phyloP scores from a whole-genome alignment of 768 basidiomycete genomes.

The Auriculariales sp. region DNA sequence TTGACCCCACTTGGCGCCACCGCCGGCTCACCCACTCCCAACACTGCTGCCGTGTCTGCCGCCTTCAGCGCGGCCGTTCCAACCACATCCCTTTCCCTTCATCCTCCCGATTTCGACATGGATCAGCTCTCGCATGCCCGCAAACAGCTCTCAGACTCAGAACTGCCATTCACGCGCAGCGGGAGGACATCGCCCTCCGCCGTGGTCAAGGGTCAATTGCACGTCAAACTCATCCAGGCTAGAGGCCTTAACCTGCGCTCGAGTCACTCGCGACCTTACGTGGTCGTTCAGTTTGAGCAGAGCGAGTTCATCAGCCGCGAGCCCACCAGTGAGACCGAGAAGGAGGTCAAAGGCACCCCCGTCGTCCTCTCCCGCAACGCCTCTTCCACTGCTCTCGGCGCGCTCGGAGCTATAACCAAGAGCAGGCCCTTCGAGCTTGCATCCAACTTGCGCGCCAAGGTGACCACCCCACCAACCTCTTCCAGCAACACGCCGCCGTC shows the following conservation, averaged over 20 bases:
- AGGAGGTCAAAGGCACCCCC: slow-evolving; percentile 75
- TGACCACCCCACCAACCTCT: slow-evolving; percentile 7
- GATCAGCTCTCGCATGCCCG: slow-evolving; percentile 38
- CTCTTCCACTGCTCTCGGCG: slow-evolving; percentile 49
- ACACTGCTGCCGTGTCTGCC: slow-evolving; percentile 19
- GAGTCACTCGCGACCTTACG: slow-evolving; percentile 62
- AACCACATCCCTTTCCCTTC: slow-evolving; percentile 55
- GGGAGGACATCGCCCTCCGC: slow-evolving; percentile 15
- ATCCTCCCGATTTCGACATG: slow-evolving; percentile 79
- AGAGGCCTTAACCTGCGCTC: slow-evolving; percentile 65
- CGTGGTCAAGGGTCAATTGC: slow-evolving; percentile 60
- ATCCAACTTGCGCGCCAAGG: slow-evolving; percentile 17
- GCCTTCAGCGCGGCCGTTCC: slow-evolving; percentile 35
- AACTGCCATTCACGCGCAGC: slow-evolving; percentile 9
- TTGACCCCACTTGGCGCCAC: slow-evolving; percentile 24
- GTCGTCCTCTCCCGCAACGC: slow-evolving; percentile 39
- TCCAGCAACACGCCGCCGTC: slow-evolving; percentile 10
- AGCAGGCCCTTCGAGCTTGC: slow-evolving; percentile 27
- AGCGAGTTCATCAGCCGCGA: slow-evolving; percentile 94
- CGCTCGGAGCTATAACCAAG: slow-evolving; percentile 47
- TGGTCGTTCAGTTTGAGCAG: slow-evolving; percentile 96
- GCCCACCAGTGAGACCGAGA: slow-evolving; percentile 71
- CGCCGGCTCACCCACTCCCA: slow-evolving; percentile 26
- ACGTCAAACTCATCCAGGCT: slow-evolving; percentile 91
- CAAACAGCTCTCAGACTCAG: slow-evolving; percentile 14